Base-by-base conservation (phyloP, 768 basidiomycete genomes). In the Lactarius evosmus region DNA sequence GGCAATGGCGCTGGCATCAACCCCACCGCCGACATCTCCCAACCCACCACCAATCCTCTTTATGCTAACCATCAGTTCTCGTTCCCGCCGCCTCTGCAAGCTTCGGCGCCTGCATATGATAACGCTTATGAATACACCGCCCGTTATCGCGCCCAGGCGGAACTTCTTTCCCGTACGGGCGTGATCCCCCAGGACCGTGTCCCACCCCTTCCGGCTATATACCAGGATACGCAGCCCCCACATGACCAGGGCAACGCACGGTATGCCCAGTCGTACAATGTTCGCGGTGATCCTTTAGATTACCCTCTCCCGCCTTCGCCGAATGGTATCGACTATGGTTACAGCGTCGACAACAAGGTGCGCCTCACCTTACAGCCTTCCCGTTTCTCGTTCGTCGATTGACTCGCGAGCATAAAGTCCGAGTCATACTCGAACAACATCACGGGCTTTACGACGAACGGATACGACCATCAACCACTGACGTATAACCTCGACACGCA, bases 91-190 rank as follows among this genome's bases (percentile, higher is more conserved):
- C 57, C 54, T 27, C 7, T 41, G 11, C 38, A 46, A 22, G 38
- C 16, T 38, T 25, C 65, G 3, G 54, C 41, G 25, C 58, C 56
- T 40, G n/a, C 58, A 46, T 63, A 63, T 27, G 66, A 68, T 40
- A 66, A 63, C 22, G 7, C 58, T 11, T 59, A 74, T 0, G 84
- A 86, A 38, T 76, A 80, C 67, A 62, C 77, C 22, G 75, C 75
- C 12, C 82, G 82, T 60, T 85, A 81, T 67, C 77, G 80, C 7
- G 73, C 75, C 1, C 79, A 83, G 60, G 72, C 77, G 1, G 84
- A 85, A 12, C 57, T 78, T 5, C 66, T 82, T 54, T 74, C 74
- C n/a, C 78, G 75, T 17, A 62, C 70, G 0, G 75, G 75, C 30
- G 70, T 72, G 16, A 68, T 74, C 34, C 70, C 70, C 3, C 19